Evolutionary conservation across 2,329 filamentous ascomycete species (phyloP).

Genomic region (Cadophora sp.): DNA sequence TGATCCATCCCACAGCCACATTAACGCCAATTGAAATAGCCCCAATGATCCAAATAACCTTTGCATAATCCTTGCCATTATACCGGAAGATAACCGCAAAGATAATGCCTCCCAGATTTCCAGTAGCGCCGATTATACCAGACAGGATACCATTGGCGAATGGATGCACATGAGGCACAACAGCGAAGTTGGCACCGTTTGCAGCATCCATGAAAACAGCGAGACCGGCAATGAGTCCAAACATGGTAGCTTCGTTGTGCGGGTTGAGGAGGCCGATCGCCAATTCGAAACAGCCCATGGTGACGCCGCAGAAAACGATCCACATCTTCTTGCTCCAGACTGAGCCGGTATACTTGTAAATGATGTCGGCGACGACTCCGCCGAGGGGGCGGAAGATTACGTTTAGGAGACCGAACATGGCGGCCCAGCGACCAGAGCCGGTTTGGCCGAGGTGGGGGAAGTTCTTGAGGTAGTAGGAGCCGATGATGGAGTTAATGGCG

Average conservation of each 20-base stretch:
- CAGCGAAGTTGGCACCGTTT: constrained; percentile 86
- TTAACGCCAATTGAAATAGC: constrained; percentile 75
- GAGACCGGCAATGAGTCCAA: constrained; percentile 77
- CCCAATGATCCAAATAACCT: constrained; percentile 83
- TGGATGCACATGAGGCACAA: constrained; percentile 84
- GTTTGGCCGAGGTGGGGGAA: constrained; percentile 66
- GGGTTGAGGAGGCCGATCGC: constrained; percentile 68
- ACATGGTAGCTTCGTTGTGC: constrained; percentile 67
- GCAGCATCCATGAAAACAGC: constrained; percentile 84
- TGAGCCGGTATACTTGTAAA: constrained; percentile 46
- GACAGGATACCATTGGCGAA: constrained; percentile 79
- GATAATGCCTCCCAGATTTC: constrained; percentile 84
- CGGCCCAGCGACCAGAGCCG: constrained; percentile 65
- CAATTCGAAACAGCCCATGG: constrained; percentile 65
- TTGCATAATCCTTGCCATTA: constrained; percentile 69
- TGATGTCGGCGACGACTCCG: constrained; percentile 59
- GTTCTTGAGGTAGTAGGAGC: constrained; percentile 64
- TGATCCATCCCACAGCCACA: constrained; percentile 68
- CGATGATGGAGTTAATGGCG: constrained; percentile 66
- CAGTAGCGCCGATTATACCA: constrained; percentile 77
- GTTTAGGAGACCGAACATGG: constrained; percentile 80
- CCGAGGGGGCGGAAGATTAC: constrained; percentile 70
- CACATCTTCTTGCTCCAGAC: constrained; percentile 71
- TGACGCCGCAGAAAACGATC: constrained; percentile 60
- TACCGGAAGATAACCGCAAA: constrained; percentile 88